These are phyloP conservation scores for Globisporangium yorkense DNA, from an alignment of 352 stramenopile genomes.

Conservation along the genomic window DNA sequence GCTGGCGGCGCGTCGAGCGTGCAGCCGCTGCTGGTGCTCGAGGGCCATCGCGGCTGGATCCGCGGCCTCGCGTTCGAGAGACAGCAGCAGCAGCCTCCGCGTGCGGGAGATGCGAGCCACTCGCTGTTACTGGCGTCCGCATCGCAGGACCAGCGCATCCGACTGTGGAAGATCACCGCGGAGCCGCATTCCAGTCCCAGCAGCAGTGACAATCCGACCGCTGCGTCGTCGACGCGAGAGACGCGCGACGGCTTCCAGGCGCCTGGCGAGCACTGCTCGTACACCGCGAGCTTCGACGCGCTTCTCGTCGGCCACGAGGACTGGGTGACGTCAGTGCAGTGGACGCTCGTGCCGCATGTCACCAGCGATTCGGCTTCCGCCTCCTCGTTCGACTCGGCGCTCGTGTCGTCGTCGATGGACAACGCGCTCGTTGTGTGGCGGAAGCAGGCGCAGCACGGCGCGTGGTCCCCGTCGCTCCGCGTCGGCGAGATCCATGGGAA, in stretches of 20 bases:
- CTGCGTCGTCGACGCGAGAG: neutral
- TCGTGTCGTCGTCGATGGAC: conserved; percentile 75
- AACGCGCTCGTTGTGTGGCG: conserved; percentile 71
- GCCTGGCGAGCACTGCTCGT: conserved; percentile 13
- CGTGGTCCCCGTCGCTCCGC: conserved; percentile 45
- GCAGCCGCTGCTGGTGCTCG: conserved; percentile 31
- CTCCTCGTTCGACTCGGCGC: conserved; percentile 4
- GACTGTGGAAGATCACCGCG: conserved; percentile 50
- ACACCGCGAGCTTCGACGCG: conserved; percentile 58
- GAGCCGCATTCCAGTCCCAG: neutral
- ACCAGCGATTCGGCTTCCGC: neutral
- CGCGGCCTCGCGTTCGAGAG: conserved; percentile 51
- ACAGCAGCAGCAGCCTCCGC: neutral
- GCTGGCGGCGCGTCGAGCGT: conserved; percentile 9
- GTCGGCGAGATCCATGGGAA: conserved; percentile 57
- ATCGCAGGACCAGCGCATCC: conserved; percentile 65
- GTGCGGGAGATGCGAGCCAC: neutral
- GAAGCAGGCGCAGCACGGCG: conserved; percentile 11
- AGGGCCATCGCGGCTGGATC: conserved; percentile 67
- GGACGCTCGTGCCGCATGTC: conserved; percentile 21
- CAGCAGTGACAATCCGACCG: neutral
- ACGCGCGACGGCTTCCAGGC: conserved; percentile 31
- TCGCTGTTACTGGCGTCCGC: conserved; percentile 45
- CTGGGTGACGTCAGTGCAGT: conserved; percentile 73
- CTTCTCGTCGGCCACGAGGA: conserved; percentile 72